Percentiles rank a stretch among this genome's conserved stretches.
Conservation (phyloP, 495 filamentous ascomycete genomes). For the Podospora comata region DNA sequence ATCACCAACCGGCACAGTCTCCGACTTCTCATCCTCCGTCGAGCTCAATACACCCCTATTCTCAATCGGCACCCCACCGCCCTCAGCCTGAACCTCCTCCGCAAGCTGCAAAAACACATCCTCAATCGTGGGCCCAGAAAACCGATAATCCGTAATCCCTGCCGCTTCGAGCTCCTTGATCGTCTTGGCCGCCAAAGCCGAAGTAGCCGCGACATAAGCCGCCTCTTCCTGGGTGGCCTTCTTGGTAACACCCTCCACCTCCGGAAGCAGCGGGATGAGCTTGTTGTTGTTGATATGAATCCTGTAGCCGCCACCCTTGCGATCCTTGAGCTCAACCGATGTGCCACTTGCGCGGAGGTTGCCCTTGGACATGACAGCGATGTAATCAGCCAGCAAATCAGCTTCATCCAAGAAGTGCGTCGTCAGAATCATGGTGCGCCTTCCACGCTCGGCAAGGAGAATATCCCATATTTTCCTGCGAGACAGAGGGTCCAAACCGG, state of each 20-base stretch:
- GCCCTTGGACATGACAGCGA: slow-evolving; percentile 73
- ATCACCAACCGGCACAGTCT: slow-evolving; percentile 21
- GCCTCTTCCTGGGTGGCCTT: slow-evolving; percentile 64
- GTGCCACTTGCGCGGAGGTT: slow-evolving; percentile 66
- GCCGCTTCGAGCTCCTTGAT: slow-evolving; percentile 61
- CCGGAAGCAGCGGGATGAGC: slow-evolving; percentile 44
- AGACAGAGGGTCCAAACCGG: slow-evolving; percentile 76
- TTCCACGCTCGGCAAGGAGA: slow-evolving; percentile 71
- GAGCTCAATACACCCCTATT: slow-evolving; percentile 19
- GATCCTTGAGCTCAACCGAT: slow-evolving; percentile 71
- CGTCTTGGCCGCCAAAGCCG: slow-evolving; percentile 60
- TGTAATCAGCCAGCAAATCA: slow-evolving; percentile 71
- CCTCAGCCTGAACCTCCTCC: slow-evolving; percentile 56
- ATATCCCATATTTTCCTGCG: slow-evolving; percentile 89
- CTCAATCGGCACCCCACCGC: slow-evolving; percentile 6
- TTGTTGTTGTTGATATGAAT: slow-evolving; percentile 62
- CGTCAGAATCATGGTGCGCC: slow-evolving; percentile 75
- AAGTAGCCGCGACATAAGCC: slow-evolving; percentile 63
- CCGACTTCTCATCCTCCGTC: slow-evolving; percentile 24
- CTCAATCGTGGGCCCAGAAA: slow-evolving; percentile 81
- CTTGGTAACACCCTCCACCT: slow-evolving; percentile 53
- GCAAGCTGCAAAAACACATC: slow-evolving; percentile 83
- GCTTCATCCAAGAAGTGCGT: slow-evolving; percentile 84
- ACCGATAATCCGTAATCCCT: slow-evolving; percentile 65
- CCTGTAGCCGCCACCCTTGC: slow-evolving; percentile 70